A percentile compares a stretch with the other conserved stretches of the same genome.
Evolutionary conservation across 2,329 filamentous ascomycete species (phyloP).

Genomic region (Paecilomyces sp.): DNA sequence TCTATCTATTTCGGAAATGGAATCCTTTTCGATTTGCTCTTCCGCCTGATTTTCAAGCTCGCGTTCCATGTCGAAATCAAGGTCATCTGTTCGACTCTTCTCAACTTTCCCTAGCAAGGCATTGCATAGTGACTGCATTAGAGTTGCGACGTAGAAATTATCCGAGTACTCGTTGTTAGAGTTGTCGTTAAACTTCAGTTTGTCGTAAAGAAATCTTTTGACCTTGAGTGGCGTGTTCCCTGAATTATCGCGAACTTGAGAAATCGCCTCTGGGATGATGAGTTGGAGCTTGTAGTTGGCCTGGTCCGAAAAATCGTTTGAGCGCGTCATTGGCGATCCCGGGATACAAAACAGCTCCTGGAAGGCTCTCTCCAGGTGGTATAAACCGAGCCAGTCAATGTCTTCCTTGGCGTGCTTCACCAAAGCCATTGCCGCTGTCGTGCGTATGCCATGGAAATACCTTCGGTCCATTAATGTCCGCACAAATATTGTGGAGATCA

Average conservation of each 20-base stretch:
- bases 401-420: conserved; percentile 67
- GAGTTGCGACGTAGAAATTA: conserved; percentile 74
- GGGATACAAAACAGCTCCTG: conserved; percentile 81
- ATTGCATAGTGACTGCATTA: conserved; percentile 60
- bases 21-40: conserved; percentile 50
- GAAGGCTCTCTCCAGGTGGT: conserved; percentile 79
- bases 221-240: conserved; percentile 73
- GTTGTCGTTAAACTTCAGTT: conserved; percentile 91
- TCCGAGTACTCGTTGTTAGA: conserved; percentile 82
- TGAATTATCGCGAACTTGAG: conserved; percentile 65
- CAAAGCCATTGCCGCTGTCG: conserved; percentile 72
- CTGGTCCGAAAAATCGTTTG: conserved; percentile 88
- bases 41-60: conserved; percentile 44
- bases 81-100: conserved; percentile 29
- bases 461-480: conserved; percentile 84
- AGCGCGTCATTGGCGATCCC: conserved; percentile 68
- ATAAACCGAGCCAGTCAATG: conserved; percentile 68
- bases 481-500: conserved; percentile 82
- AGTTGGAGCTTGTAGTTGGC: conserved; percentile 78
- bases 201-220: conserved; percentile 78
- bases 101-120: conserved; percentile 43
- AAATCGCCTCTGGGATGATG: conserved; percentile 73
- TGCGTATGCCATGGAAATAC: conserved; percentile 89
- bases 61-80: conserved; percentile 40
- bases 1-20: conserved; percentile 55